phyloP scores from a whole-genome alignment of 345 rosid species.

The Adansonia digitata region DNA sequence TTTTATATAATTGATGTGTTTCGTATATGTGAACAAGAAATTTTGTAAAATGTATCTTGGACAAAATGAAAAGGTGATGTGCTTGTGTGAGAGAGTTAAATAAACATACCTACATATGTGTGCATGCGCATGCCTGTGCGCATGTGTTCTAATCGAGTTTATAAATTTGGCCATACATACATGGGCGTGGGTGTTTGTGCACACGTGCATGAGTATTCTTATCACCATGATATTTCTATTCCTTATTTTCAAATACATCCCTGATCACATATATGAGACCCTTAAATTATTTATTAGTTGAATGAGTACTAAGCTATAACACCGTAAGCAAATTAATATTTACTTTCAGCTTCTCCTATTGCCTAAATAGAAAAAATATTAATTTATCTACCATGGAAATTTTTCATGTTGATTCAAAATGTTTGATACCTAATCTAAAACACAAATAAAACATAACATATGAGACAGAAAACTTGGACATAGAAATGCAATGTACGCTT shows the following conservation, averaged over 20 bases:
- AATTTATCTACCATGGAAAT: background rate
- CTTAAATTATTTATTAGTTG: background rate
- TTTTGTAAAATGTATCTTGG: background rate
- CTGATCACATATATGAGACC: background rate
- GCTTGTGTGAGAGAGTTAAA: background rate
- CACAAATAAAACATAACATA: background rate
- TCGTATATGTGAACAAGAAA: background rate
- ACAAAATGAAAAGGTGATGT: background rate
- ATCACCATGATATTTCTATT: background rate
- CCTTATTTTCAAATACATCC: background rate
- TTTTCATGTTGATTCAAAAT: background rate
- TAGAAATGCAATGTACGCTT: background rate
- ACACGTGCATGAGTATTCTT: too few species aligned
- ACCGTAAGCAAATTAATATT: background rate
- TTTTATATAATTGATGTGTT: background rate
- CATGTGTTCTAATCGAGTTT: background rate
- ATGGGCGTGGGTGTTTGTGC: too few species aligned
- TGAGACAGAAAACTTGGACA: background rate
- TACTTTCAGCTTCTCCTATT: conserved; percentile 3
- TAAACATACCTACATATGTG: too few species aligned
- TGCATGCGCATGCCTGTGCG: background rate
- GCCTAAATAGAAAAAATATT: background rate
- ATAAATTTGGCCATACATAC: background rate
- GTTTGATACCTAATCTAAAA: background rate
- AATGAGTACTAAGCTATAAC: background rate